These are phyloP conservation scores for Cubamyces lactineus DNA, from an alignment of 768 basidiomycete genomes.

Conservation along the genomic window DNA sequence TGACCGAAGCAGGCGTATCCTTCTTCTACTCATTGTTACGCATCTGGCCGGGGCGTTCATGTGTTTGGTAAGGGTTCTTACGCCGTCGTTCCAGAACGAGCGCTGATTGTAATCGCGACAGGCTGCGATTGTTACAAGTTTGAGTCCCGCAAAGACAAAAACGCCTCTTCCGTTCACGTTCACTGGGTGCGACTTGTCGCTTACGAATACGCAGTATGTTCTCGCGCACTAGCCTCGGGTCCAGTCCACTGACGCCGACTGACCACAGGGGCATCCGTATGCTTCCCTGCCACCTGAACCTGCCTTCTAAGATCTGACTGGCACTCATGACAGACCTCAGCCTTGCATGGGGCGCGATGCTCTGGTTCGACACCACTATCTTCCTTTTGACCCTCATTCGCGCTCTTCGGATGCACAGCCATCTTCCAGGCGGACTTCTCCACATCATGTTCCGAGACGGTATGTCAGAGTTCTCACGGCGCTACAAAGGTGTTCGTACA, in stretches of 20 bases:
- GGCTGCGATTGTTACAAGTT: conserved; percentile 7
- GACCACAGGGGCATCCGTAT: conserved; percentile 16
- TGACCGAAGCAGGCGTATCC: conserved; percentile 27
- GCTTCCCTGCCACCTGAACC: not conserved
- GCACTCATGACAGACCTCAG: conserved; percentile 20
- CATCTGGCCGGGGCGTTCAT: conserved; percentile 12
- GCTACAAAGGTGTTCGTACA: not conserved
- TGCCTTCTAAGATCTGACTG: not conserved
- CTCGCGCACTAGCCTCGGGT: not conserved
- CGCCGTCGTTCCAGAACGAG: not conserved
- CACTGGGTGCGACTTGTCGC: conserved; percentile 12
- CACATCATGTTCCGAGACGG: conserved; percentile 24
- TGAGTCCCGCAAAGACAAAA: not conserved
- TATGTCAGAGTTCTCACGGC: not conserved
- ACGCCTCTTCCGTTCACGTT: conserved; percentile 10
- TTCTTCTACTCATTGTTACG: conserved; percentile 13
- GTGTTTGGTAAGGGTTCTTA: conserved; percentile 1
- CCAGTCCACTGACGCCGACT: not conserved
- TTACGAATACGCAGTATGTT: conserved; percentile 21
- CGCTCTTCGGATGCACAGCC: conserved; percentile 12
- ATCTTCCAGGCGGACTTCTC: conserved; percentile 14
- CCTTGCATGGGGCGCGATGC: conserved; percentile 22
- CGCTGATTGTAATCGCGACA: not conserved
- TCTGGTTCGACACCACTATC: conserved; percentile 25
- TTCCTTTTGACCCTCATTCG: conserved; percentile 18